phyloP scores from a whole-genome alignment of 768 basidiomycete genomes.

The Leucocoprinus birnbaumii region DNA sequence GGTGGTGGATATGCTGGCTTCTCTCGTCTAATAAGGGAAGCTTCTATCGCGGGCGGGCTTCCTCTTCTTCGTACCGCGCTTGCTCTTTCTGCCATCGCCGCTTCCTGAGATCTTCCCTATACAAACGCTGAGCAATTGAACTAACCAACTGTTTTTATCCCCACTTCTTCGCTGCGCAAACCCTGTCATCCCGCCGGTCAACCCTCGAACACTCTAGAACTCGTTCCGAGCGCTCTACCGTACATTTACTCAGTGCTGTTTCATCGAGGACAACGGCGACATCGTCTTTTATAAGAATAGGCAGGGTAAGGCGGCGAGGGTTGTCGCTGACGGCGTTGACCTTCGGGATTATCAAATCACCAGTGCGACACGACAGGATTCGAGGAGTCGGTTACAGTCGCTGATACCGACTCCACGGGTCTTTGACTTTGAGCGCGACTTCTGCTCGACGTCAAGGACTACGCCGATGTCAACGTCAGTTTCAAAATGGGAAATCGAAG shows the following conservation, averaged over 20 bases:
- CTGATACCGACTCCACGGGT: not conserved
- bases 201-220: conserved; percentile 29
- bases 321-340: conserved; percentile 23
- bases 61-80: too few relatives aligned
- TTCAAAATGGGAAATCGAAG: too few relatives aligned
- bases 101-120: too few relatives aligned
- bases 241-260: conserved; percentile 57
- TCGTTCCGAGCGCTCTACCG: conserved; percentile 58
- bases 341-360: not conserved
- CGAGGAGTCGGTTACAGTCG: not conserved
- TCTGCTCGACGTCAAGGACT: too few relatives aligned
- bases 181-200: not conserved
- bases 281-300: conserved; percentile 62
- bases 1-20: too few relatives aligned
- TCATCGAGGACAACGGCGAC: conserved; percentile 62
- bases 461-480: too few relatives aligned
- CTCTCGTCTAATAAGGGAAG: too few relatives aligned
- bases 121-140: not conserved
- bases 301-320: conserved; percentile 38
- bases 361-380: not conserved
- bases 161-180: not conserved
- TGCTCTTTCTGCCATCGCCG: too few relatives aligned
- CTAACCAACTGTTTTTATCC: not conserved
- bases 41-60: too few relatives aligned
- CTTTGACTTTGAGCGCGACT: not conserved